Evolutionary conservation across 768 basidiomycete species (phyloP).

Genomic region (Lactifluus volemus): DNA sequence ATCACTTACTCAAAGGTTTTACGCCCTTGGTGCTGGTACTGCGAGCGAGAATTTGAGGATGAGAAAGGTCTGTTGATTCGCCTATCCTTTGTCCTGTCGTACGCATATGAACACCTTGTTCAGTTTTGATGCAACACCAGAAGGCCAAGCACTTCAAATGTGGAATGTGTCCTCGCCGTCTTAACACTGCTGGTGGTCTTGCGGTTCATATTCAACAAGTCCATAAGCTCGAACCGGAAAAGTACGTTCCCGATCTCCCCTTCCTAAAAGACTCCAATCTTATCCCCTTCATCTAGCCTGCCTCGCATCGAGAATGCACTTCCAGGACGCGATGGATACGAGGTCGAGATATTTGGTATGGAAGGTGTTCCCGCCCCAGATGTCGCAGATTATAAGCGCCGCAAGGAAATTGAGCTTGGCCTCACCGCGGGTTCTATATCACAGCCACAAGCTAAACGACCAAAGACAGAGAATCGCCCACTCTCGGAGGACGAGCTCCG

Average conservation of each 20-base stretch:
- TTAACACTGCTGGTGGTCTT: constrained; percentile 96
- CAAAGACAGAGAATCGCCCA: constrained; percentile 68
- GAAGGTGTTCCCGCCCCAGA: constrained; percentile 94
- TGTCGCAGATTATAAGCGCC: constrained; percentile 90
- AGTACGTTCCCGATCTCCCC: constrained; percentile 24
- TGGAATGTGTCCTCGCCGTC: constrained; percentile 84
- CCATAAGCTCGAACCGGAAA: constrained; percentile 96
- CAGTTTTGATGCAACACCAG: constrained; percentile 98
- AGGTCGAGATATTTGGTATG: constrained; percentile 99
- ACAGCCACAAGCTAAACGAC: constrained; percentile 71
- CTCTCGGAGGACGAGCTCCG: constrained; percentile 78
- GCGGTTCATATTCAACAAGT: constrained; percentile 99
- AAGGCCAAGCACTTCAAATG: constrained; percentile 99
- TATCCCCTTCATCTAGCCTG: constrained; percentile 33
- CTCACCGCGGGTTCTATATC: constrained; percentile 74
- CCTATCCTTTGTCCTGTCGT: background rate
- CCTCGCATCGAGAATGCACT: constrained; percentile 95
- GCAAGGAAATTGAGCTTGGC: constrained; percentile 91
- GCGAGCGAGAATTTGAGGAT: constrained; percentile 98
- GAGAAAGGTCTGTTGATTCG: constrained; percentile 68
- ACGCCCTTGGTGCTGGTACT: constrained; percentile 98
- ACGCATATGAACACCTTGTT: background rate
- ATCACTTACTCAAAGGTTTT: constrained; percentile 43
- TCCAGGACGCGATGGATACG: constrained; percentile 94
- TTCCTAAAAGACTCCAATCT: background rate